Conservation (phyloP, 768 basidiomycete species). For the Lactarius psammicola region DNA sequence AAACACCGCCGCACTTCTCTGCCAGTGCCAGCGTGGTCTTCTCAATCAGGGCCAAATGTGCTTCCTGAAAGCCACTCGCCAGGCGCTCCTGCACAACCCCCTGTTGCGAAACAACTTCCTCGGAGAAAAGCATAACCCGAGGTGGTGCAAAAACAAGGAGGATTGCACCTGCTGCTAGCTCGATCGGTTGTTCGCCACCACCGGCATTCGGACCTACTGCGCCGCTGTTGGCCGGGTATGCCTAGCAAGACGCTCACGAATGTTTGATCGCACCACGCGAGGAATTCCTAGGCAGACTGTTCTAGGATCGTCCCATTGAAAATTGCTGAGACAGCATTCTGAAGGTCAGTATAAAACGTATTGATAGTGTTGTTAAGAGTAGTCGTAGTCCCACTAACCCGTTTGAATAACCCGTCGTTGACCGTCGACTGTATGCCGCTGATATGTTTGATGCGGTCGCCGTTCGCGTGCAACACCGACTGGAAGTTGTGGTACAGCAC, state of each 20-base stretch:
- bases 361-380: conserved; percentile 85
- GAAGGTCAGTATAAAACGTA: conserved; percentile 83
- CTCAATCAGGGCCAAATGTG: conserved; percentile 92
- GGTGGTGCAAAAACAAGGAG: conserved; percentile 62
- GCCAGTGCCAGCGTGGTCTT: conserved; percentile 82
- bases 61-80: conserved; percentile 89
- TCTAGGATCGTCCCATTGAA: conserved; percentile 87
- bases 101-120: conserved; percentile 86
- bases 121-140: conserved; percentile 81
- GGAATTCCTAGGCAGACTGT: conserved; percentile 77
- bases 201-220: conserved; percentile 76
- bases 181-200: conserved; percentile 82
- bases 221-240: conserved; percentile 85
- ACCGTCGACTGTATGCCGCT: conserved; percentile 68
- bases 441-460: conserved; percentile 84
- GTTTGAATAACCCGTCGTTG: conserved; percentile 88
- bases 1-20: conserved; percentile 53
- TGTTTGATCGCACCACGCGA: conserved; percentile 81
- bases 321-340: conserved; percentile 66
- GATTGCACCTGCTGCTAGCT: conserved; percentile 92
- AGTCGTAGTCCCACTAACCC: conserved; percentile 89
- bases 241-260: conserved; percentile 93
- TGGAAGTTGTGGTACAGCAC: too few species aligned
- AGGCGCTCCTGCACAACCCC: conserved; percentile 87
- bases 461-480: conserved; percentile 71